These are phyloP conservation scores for Boletus sp. DNA, from an alignment of 768 basidiomycete species.

Conservation along the genomic window DNA sequence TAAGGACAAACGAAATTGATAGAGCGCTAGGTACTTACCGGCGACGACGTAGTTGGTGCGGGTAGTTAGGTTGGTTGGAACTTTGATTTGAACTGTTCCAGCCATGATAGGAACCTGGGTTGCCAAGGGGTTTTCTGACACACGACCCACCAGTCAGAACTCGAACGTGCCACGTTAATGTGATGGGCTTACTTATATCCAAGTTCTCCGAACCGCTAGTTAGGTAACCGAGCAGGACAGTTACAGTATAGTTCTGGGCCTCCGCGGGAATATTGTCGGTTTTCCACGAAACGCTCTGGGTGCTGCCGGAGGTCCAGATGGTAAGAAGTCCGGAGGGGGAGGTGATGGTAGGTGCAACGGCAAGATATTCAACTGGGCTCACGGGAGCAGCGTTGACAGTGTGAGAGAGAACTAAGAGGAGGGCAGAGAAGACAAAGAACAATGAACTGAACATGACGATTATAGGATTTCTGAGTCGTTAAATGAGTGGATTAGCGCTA, in stretches of 20 bases:
- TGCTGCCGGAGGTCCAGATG: conserved; percentile 39
- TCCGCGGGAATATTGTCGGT: conserved; percentile 37
- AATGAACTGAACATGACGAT: conserved; percentile 22
- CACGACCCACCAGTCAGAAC: conserved; percentile 8
- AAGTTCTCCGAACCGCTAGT: conserved; percentile 45
- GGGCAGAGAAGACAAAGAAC: conserved; percentile 30
- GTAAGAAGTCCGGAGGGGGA: conserved; percentile 28
- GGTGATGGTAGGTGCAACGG: conserved; percentile 43
- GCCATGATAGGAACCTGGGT: conserved; percentile 48
- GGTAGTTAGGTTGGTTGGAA: conserved; percentile 45
- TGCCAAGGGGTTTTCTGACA: conserved; percentile 57
- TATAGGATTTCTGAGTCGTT: conserved; percentile 3
- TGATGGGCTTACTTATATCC: conserved; percentile 42
- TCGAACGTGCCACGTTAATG: no score
- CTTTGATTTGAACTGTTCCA: conserved; percentile 49
- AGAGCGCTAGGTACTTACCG: conserved; percentile 41
- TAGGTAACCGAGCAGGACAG: conserved; percentile 45
- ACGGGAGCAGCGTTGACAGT: conserved; percentile 29
- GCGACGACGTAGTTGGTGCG: conserved; percentile 58
- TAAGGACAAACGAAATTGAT: neutral
- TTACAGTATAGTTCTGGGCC: conserved; percentile 35
- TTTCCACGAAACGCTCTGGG: conserved; percentile 45
- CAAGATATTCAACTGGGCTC: conserved; percentile 32
- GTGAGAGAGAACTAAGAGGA: conserved; percentile 29
- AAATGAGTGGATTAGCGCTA: conserved; percentile 21